phyloP scores from a whole-genome alignment of 2,329 filamentous ascomycete genomes.

The Botryotinia convoluta region DNA sequence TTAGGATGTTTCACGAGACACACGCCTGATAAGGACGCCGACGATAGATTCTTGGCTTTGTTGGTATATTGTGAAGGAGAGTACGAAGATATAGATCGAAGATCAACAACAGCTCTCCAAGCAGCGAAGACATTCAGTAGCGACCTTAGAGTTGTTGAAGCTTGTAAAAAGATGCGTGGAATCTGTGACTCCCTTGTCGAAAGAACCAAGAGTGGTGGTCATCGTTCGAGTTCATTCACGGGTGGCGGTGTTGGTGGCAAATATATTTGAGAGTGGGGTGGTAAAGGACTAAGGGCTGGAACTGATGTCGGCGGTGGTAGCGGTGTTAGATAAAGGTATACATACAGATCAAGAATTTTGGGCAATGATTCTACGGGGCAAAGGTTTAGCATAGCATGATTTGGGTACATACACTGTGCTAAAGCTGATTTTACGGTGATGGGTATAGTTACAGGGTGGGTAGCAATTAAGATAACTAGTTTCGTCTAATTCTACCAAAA shows the following conservation, averaged over 20 bases:
- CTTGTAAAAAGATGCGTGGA: neutral
- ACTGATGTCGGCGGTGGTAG: neutral
- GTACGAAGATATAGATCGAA: neutral
- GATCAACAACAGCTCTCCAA: neutral
- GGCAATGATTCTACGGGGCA: neutral
- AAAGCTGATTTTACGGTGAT: neutral
- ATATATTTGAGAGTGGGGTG: neutral
- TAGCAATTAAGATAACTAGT: neutral
- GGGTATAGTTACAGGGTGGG: neutral
- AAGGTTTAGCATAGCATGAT: fast-evolving
- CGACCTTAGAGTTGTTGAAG: neutral
- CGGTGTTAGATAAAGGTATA: no score
- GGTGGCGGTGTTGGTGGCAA: neutral
- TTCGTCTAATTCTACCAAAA: neutral
- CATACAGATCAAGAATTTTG: neutral
- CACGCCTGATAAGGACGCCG: neutral
- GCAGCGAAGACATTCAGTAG: neutral
- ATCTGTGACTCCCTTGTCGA: neutral
- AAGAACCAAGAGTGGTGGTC: neutral
- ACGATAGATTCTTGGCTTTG: neutral
- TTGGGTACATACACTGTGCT: neutral
- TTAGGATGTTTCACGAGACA: neutral
- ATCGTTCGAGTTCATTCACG: neutral
- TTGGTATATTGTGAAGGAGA: neutral
- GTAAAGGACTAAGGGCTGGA: neutral